Percentiles rank a stretch among this genome's conserved stretches.
Evolutionary conservation across 139 green algal genomes (phyloP).

Genomic region (Pseudopediastrum boryanum): DNA sequence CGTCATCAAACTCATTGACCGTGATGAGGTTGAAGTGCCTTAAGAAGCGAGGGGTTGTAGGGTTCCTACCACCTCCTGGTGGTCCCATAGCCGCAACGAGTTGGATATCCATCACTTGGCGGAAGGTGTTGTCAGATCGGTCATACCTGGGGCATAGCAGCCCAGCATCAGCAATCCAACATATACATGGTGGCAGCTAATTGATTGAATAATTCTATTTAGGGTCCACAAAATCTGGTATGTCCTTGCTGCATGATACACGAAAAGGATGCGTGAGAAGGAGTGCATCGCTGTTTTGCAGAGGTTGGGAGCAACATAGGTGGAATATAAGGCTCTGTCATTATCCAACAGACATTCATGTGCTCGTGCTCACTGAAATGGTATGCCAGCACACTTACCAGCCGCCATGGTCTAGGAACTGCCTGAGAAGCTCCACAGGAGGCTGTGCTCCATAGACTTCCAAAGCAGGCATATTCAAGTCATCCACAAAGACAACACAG

Average conservation of each 20-base stretch:
- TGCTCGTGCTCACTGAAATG: too few relatives aligned
- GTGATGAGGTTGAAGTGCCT: slow-evolving; percentile 63
- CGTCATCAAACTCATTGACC: slow-evolving; percentile 42
- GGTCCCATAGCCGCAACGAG: slow-evolving; percentile 83
- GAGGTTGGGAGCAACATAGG: too few relatives aligned
- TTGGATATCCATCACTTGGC: slow-evolving; percentile 76
- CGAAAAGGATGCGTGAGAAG: too few relatives aligned
- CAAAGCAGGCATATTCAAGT: slow-evolving; percentile 54
- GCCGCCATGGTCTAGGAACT: slow-evolving; percentile 66
- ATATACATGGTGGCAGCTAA: too few relatives aligned
- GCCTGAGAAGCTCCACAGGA: slow-evolving; percentile 81
- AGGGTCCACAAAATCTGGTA: too few relatives aligned
- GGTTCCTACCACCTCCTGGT: slow-evolving; percentile 72
- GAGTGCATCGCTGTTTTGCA: too few relatives aligned
- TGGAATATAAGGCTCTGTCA: too few relatives aligned
- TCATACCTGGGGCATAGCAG: too few relatives aligned
- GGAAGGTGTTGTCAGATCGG: slow-evolving; percentile 70
- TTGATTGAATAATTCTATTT: too few relatives aligned
- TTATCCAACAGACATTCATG: too few relatives aligned
- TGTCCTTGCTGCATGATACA: too few relatives aligned
- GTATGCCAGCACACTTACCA: slow-evolving; percentile 35
- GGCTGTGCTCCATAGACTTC: slow-evolving; percentile 80
- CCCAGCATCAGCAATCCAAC: too few relatives aligned
- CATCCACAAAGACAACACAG: slow-evolving; percentile 60
- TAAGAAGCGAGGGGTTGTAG: slow-evolving; percentile 73